phyloP scores from a whole-genome alignment of 208 protist species.

The Acanthamoeba castellanii region DNA sequence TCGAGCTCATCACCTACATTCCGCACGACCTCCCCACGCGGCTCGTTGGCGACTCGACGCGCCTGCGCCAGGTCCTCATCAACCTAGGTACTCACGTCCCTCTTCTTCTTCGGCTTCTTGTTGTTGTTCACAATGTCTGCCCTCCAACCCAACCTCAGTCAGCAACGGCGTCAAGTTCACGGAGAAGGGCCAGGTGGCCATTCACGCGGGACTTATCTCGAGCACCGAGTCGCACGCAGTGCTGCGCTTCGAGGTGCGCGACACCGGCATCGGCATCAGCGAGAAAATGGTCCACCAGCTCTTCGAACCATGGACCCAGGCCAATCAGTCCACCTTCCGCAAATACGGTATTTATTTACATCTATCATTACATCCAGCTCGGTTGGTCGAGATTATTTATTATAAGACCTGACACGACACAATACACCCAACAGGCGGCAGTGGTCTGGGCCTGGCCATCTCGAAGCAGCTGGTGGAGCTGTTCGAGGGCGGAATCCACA shows the following conservation, averaged over 20 bases:
- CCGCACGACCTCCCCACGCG: constrained; percentile 71
- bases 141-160: background rate
- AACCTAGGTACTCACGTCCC: constrained; percentile 59
- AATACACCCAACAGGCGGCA: constrained; percentile 79
- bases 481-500: constrained; percentile 32
- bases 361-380: background rate
- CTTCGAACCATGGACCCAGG: constrained; percentile 84
- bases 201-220: constrained; percentile 58
- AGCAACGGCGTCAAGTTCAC: constrained; percentile 86
- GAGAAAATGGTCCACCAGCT: constrained; percentile 75
- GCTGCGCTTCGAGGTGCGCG: constrained; percentile 76
- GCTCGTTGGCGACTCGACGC: constrained; percentile 78
- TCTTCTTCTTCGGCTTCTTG: no score
- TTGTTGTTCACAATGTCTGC: no score
- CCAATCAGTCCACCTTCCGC: constrained; percentile 74
- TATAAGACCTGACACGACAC: background rate
- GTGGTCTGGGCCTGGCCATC: constrained; percentile 85
- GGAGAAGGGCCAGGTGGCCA: constrained; percentile 69
- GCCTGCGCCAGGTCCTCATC: constrained; percentile 76
- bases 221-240: background rate
- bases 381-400: background rate
- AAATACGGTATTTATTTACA: constrained; percentile 72
- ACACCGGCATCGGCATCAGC: constrained; percentile 87
- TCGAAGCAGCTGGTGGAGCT: constrained; percentile 82
- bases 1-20: constrained; percentile 48